phyloP scores from a whole-genome alignment of 2,329 filamentous ascomycete species.

The Ascochyta clinopodiicola region DNA sequence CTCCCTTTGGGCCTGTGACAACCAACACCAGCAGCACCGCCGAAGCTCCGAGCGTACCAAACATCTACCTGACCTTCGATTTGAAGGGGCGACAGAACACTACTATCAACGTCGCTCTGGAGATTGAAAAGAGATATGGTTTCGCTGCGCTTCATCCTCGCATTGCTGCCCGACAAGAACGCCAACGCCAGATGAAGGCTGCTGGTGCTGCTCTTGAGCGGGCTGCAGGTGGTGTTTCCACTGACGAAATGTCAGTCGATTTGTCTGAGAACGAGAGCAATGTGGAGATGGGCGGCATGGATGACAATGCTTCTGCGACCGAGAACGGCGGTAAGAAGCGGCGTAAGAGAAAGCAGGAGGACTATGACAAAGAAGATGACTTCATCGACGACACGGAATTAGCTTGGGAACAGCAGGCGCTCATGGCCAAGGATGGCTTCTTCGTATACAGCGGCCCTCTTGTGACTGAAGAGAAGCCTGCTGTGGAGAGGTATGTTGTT shows the following conservation, averaged over 20 bases:
- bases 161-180: slow-evolving; percentile 84
- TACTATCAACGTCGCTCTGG: slow-evolving; percentile 91
- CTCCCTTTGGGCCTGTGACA: slow-evolving; percentile 63
- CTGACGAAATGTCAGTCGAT: slow-evolving; percentile 85
- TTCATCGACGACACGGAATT: slow-evolving; percentile 91
- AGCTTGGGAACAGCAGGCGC: slow-evolving; percentile 93
- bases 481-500: slow-evolving; percentile 64
- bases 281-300: slow-evolving; percentile 80
- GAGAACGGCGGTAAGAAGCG: slow-evolving; percentile 72
- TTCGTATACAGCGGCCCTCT: slow-evolving; percentile 97
- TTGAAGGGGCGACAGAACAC: slow-evolving; percentile 84
- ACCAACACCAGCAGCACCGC: slow-evolving; percentile 51
- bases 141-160: slow-evolving; percentile 93
- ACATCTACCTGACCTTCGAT: slow-evolving; percentile 86
- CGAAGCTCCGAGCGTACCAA: slow-evolving; percentile 55
- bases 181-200: slow-evolving; percentile 85
- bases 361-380: slow-evolving; percentile 71
- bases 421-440: slow-evolving; percentile 93
- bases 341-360: slow-evolving; percentile 75
- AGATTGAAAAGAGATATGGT: slow-evolving; percentile 93
- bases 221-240: slow-evolving; percentile 70
- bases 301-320: slow-evolving; percentile 45
- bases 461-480: slow-evolving; percentile 81
- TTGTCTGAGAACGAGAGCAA: slow-evolving; percentile 77
- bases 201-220: slow-evolving; percentile 86